Evolutionary conservation across 2,329 filamentous ascomycete species (phyloP).

Genomic region (Ciborinia camelliae): DNA sequence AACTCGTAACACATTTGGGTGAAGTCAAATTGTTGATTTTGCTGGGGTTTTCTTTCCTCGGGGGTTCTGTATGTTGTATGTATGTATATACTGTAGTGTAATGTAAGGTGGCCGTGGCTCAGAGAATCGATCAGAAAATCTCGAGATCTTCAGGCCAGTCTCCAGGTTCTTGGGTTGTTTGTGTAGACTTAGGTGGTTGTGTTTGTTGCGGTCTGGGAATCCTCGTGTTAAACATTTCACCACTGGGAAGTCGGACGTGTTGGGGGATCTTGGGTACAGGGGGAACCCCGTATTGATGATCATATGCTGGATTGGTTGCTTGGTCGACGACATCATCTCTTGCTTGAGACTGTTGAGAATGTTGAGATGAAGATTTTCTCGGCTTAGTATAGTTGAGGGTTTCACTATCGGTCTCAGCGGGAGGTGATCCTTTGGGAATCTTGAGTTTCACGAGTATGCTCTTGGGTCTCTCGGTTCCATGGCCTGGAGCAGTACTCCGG

Average conservation of each 20-base stretch:
- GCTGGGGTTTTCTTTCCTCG: constrained; percentile 1
- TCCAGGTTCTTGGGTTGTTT: constrained; percentile 2
- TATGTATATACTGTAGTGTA: not conserved
- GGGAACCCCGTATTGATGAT: constrained; percentile 25
- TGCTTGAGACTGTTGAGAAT: constrained; percentile 24
- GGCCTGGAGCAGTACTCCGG: constrained; percentile 23
- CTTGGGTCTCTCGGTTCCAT: constrained; percentile 22
- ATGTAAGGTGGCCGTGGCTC: not conserved
- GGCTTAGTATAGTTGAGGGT: constrained; percentile 25
- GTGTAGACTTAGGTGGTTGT: not conserved
- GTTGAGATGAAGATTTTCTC: constrained; percentile 5
- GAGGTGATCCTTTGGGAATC: constrained; percentile 22
- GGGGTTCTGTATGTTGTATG: not conserved
- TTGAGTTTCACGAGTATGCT: constrained; percentile 20
- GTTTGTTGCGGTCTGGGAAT: not conserved
- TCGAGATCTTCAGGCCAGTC: constrained; percentile 20
- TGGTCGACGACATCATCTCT: not conserved
- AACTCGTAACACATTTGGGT: constrained; percentile 20
- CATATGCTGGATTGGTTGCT: not conserved
- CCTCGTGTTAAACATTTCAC: constrained; percentile 8
- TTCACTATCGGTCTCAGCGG: constrained; percentile 23
- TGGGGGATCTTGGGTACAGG: constrained; percentile 33
- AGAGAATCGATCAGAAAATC: constrained; percentile 7
- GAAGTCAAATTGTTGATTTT: constrained; percentile 6
- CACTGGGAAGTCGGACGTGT: constrained; percentile 24